Conservation (phyloP, 1,284 basidiomycete species). For the Ceratobasidium sp. region DNA sequence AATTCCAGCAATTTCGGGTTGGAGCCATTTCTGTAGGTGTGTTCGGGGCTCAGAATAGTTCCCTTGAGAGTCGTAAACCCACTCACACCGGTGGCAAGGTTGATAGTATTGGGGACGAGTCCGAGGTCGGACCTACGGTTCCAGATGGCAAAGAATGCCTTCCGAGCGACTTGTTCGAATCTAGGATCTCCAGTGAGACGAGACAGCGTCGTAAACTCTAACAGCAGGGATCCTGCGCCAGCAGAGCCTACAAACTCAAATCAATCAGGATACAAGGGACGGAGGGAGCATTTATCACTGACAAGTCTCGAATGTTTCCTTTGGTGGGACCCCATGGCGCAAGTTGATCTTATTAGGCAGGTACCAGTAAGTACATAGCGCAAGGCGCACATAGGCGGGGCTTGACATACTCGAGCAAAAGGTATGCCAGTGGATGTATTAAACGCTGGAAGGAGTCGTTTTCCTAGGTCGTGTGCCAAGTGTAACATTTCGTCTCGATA, state of each 20-base stretch:
- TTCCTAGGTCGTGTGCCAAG: slow-evolving; percentile 86
- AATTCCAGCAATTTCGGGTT: slow-evolving; percentile 79
- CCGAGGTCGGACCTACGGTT: slow-evolving; percentile 84
- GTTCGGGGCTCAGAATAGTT: slow-evolving; percentile 16
- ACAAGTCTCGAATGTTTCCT: slow-evolving; percentile 84
- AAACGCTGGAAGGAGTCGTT: slow-evolving; percentile 88
- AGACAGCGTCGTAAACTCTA: slow-evolving; percentile 92
- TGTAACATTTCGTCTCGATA: slow-evolving; percentile 64
- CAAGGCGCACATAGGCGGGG: background rate
- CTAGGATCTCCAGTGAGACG: slow-evolving; percentile 86
- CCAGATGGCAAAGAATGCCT: slow-evolving; percentile 93
- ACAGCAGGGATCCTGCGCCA: slow-evolving; percentile 88
- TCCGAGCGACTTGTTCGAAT: slow-evolving; percentile 85
- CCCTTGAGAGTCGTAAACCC: slow-evolving; percentile 3
- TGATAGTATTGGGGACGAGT: slow-evolving; percentile 89
- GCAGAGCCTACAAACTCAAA: slow-evolving; percentile 72
- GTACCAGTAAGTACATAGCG: slow-evolving; percentile 30
- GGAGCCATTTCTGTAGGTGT: slow-evolving; percentile 68
- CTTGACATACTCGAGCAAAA: slow-evolving; percentile 75
- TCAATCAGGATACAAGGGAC: slow-evolving; percentile 8
- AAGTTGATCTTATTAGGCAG: slow-evolving; percentile 70
- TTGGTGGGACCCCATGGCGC: slow-evolving; percentile 71
- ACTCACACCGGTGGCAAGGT: slow-evolving; percentile 78
- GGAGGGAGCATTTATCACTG: slow-evolving; percentile 52
- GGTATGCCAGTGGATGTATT: slow-evolving; percentile 88